Evolutionary conservation across 495 filamentous ascomycete genomes (phyloP).

Genomic region (Pseudotulostoma volvatum): DNA sequence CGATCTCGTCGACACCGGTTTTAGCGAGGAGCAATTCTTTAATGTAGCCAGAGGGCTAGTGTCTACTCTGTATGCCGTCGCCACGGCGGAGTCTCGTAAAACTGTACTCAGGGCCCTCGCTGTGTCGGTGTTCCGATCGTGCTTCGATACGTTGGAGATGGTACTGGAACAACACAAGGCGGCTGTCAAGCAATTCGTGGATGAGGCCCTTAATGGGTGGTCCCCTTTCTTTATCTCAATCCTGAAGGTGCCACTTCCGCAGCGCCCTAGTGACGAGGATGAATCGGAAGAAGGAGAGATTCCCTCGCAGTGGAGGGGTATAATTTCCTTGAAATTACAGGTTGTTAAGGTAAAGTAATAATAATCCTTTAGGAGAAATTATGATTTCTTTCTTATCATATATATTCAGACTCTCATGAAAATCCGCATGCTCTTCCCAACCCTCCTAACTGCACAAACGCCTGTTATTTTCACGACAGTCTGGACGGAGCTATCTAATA

Average conservation of each 20-base stretch:
- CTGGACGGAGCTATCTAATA: conserved; percentile 66
- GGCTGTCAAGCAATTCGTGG: conserved; percentile 74
- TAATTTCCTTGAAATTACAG: conserved; percentile 74
- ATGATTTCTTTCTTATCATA: conserved; percentile 3
- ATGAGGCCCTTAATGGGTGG: conserved; percentile 68
- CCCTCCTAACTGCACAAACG: conserved; percentile 64
- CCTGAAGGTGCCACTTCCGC: conserved; percentile 54
- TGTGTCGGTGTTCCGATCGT: conserved; percentile 72
- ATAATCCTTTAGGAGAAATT: neutral
- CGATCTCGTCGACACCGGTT: conserved; percentile 80
- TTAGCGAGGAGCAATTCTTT: conserved; percentile 92
- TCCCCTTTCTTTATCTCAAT: conserved; percentile 67
- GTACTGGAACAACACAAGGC: conserved; percentile 78
- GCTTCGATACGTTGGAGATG: conserved; percentile 90
- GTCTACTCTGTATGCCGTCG: conserved; percentile 63
- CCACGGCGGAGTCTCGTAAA: conserved; percentile 56
- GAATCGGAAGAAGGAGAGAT: conserved; percentile 32
- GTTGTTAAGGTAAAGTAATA: conserved; percentile 48
- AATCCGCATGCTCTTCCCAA: conserved; percentile 67
- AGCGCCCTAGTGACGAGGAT: conserved; percentile 39
- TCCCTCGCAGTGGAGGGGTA: conserved; percentile 50
- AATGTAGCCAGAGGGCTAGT: conserved; percentile 69
- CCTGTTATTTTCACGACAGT: conserved; percentile 62
- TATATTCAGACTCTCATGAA: conserved; percentile 62
- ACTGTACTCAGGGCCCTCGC: conserved; percentile 63